These are phyloP conservation scores for Schizochytrium sp. DNA, from an alignment of 108 stramenopile species.

Conservation along the genomic window DNA sequence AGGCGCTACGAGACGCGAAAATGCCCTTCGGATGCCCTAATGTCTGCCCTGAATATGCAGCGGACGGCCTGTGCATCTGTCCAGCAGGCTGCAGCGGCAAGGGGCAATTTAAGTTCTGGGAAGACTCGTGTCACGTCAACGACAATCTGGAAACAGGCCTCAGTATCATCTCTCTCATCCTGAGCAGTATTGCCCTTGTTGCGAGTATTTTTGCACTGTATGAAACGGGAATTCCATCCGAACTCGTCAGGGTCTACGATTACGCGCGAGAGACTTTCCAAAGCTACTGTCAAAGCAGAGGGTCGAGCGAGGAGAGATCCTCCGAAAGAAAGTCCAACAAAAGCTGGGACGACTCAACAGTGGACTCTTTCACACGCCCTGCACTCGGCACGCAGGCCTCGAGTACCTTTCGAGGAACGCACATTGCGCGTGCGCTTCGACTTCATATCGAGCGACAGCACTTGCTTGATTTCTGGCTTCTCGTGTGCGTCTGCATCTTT, in stretches of 20 bases:
- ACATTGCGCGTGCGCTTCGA: background rate
- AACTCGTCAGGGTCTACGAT: background rate
- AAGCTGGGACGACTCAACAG: background rate
- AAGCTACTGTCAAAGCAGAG: background rate
- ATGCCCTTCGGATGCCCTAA: background rate
- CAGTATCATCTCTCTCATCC: background rate
- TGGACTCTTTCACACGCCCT: background rate
- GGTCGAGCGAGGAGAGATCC: too few species aligned
- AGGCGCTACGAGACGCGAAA: background rate
- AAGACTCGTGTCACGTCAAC: conserved; percentile 2
- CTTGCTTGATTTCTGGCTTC: background rate
- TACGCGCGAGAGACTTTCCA: background rate
- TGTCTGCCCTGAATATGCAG: background rate
- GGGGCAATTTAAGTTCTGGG: background rate
- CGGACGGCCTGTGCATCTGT: background rate
- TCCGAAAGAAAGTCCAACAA: too few species aligned
- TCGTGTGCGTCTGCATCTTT: background rate
- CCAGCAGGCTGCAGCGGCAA: background rate
- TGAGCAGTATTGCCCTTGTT: background rate
- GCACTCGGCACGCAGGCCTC: background rate
- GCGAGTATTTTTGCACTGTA: background rate
- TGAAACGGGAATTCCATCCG: background rate
- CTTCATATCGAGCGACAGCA: background rate
- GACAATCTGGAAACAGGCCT: background rate
- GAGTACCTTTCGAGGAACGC: background rate